phyloP scores from a whole-genome alignment of 148 eudicot genomes.

The Diospyros kaki region DNA sequence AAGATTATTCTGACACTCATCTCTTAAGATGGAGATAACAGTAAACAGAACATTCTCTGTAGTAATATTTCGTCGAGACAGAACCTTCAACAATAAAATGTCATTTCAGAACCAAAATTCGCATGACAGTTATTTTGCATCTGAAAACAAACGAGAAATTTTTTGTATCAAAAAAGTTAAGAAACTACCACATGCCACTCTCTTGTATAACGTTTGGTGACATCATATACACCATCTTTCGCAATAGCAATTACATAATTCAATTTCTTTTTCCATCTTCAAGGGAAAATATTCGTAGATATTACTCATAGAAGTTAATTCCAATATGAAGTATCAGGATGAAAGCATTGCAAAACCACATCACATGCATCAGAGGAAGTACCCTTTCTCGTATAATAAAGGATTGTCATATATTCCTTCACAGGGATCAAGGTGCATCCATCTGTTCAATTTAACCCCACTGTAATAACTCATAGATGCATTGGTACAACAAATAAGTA shows the following conservation, averaged over 20 bases:
- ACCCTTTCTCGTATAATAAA: conserved; percentile 95
- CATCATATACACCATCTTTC: conserved; percentile 93
- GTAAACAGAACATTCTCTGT: conserved; percentile 53
- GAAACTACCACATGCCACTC: conserved; percentile 85
- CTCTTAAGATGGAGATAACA: conserved; percentile 56
- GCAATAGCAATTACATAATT: conserved; percentile 76
- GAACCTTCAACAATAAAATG: conserved; percentile 44
- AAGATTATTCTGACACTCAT: conserved; percentile 52
- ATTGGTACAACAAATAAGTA: conserved; percentile 1
- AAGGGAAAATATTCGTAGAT: conserved; percentile 7
- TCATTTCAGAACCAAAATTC: conserved; percentile 1
- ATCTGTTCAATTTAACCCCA: conserved; percentile 38
- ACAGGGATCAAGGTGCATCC: conserved; percentile 99
- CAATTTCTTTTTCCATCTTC: conserved; percentile 81
- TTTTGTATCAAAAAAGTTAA: neutral
- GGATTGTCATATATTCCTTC: conserved; percentile 94
- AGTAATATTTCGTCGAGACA: conserved; percentile 62
- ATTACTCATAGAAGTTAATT: neutral
- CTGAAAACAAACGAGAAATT: too few relatives aligned
- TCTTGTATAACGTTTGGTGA: conserved; percentile 93
- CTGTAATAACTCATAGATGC: neutral
- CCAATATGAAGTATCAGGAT: neutral
- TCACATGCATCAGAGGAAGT: conserved; percentile 12
- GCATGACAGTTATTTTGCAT: neutral
- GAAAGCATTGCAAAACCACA: conserved; percentile 4